phyloP scores from a whole-genome alignment of 139 green algal genomes.

The Yamagishiella unicocca region DNA sequence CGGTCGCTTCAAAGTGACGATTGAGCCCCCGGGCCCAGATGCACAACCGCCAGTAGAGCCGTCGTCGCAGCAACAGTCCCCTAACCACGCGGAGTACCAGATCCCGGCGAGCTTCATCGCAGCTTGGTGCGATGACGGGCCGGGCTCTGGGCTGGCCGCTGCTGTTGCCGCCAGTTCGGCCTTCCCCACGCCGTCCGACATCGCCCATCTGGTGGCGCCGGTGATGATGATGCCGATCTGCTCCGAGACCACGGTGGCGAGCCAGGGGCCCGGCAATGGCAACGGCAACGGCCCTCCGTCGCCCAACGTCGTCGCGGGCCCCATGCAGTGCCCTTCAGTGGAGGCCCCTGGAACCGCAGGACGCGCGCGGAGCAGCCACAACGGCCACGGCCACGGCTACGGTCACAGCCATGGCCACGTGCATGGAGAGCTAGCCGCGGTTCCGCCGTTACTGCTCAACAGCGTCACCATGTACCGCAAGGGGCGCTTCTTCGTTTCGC shows the following conservation, averaged over 20 bases:
- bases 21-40: conserved; percentile 19
- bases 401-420: background rate
- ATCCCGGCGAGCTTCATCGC: too few species aligned
- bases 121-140: too few species aligned
- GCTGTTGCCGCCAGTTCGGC: background rate
- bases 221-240: too few species aligned
- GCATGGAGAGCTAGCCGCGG: background rate
- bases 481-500: conserved; percentile 36
- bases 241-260: too few species aligned
- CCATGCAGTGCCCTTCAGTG: background rate
- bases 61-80: background rate
- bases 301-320: background rate
- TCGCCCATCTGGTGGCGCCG: too few species aligned
- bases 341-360: background rate
- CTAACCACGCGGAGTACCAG: too few species aligned
- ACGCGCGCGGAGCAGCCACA: background rate
- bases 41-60: background rate
- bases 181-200: too few species aligned
- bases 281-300: background rate
- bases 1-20: conserved; percentile 52
- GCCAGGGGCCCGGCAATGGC: too few species aligned
- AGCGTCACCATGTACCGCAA: conserved; percentile 46
- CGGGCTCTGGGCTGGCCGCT: background rate
- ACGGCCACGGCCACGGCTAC: too few species aligned
- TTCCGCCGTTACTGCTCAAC: conserved; percentile 24